Conservation (phyloP, 495 filamentous ascomycete genomes). For the Pyrenopolyporus hunteri region DNA sequence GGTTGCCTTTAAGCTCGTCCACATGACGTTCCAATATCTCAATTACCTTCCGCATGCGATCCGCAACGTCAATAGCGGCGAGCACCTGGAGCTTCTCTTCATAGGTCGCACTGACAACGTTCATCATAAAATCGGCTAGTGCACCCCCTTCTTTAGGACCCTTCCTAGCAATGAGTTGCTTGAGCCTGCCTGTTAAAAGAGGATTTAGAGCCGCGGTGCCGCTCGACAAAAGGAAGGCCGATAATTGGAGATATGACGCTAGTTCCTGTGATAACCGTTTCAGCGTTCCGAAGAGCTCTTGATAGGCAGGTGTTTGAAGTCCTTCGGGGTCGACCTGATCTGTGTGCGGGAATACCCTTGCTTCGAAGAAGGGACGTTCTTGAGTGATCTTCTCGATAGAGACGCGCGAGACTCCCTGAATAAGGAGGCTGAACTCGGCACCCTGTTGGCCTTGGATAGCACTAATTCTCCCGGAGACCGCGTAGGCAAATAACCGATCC, state of each 20-base stretch:
- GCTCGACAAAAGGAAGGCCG: slow-evolving; percentile 70
- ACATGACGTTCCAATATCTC: slow-evolving; percentile 82
- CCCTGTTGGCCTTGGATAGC: slow-evolving; percentile 80
- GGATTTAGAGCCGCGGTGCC: slow-evolving; percentile 72
- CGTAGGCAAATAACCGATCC: slow-evolving; percentile 76
- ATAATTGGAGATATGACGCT: slow-evolving; percentile 76
- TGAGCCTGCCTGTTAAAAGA: slow-evolving; percentile 80
- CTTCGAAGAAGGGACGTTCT: slow-evolving; percentile 87
- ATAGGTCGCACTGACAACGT: slow-evolving; percentile 80
- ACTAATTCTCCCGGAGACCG: slow-evolving; percentile 79
- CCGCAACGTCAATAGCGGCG: slow-evolving; percentile 73
- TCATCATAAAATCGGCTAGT: slow-evolving; percentile 96
- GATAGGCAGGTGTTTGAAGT: slow-evolving; percentile 38
- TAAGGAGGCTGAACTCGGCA: slow-evolving; percentile 79
- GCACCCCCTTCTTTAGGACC: slow-evolving; percentile 77
- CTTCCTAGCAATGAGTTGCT: slow-evolving; percentile 81
- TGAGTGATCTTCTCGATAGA: slow-evolving; percentile 73
- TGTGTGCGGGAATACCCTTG: slow-evolving; percentile 60
- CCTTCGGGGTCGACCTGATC: slow-evolving; percentile 36
- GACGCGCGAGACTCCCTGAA: slow-evolving; percentile 84
- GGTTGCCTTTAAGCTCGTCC: slow-evolving; percentile 77
- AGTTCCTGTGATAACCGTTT: slow-evolving; percentile 85
- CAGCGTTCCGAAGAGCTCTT: slow-evolving; percentile 75
- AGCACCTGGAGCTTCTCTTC: slow-evolving; percentile 90
- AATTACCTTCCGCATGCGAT: slow-evolving; percentile 78